phyloP scores from a whole-genome alignment of 2,329 filamentous ascomycete species.

The Thelonectria rubi region DNA sequence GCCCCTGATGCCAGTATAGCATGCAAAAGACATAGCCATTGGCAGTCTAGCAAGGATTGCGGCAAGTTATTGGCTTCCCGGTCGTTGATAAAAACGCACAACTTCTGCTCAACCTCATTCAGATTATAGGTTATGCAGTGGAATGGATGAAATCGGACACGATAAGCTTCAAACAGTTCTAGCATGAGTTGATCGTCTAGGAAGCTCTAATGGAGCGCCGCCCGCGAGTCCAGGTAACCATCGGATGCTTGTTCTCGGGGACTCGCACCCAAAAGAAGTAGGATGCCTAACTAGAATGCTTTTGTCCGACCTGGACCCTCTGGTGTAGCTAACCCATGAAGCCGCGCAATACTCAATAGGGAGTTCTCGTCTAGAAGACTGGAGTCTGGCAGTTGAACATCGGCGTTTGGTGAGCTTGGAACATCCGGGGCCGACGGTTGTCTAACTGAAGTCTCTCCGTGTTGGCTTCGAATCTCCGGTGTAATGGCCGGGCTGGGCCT shows the following conservation, averaged over 20 bases:
- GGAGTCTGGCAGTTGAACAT: too few species aligned
- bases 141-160: conserved; percentile 27
- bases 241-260: too few species aligned
- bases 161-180: conserved; percentile 27
- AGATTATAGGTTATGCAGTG: conserved; percentile 28
- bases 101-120: conserved; percentile 17
- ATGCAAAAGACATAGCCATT: conserved; percentile 30
- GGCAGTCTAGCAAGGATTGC: not conserved
- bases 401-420: too few species aligned
- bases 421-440: too few species aligned
- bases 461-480: too few species aligned
- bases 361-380: too few species aligned
- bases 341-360: conserved; percentile 4
- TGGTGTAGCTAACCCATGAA: too few species aligned
- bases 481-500: too few species aligned
- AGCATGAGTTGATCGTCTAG: conserved; percentile 28
- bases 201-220: not conserved
- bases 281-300: conserved; percentile 31
- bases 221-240: not conserved
- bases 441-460: too few species aligned
- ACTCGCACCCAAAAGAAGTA: conserved; percentile 32
- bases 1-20: conserved; percentile 34
- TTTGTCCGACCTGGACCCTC: conserved; percentile 19
- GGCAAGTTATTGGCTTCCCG: not conserved
- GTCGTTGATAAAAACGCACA: conserved; percentile 25